These are phyloP conservation scores for Penicillium decumbens DNA, from an alignment of 2,329 filamentous ascomycete species.

Conservation along the genomic window DNA sequence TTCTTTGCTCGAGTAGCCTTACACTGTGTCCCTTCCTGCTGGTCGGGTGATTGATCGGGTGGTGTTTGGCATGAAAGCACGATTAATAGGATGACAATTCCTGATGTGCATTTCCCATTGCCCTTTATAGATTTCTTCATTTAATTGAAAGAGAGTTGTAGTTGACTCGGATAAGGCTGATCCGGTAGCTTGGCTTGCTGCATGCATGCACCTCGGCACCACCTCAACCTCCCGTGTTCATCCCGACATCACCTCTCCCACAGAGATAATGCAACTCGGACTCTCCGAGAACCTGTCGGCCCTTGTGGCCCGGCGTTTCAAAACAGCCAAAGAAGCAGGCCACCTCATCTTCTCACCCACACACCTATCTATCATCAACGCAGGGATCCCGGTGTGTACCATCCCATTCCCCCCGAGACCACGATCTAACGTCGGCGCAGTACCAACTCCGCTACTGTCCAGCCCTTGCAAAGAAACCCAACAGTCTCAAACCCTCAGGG, in stretches of 20 bases:
- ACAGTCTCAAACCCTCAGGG: conserved; percentile 21
- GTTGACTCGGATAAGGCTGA: neutral
- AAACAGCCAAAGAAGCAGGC: conserved; percentile 34
- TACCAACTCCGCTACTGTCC: conserved; percentile 49
- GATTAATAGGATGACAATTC: neutral
- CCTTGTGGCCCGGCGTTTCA: conserved; percentile 36
- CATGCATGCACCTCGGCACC: neutral
- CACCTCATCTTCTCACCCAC: conserved; percentile 40
- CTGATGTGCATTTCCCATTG: neutral
- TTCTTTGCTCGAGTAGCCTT: neutral
- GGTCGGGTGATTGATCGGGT: conserved; percentile 6
- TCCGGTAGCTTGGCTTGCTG: neutral
- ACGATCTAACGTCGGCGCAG: conserved; percentile 23
- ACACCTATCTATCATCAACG: conserved; percentile 34
- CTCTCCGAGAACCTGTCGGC: conserved; percentile 34
- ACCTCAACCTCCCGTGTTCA: conserved; percentile 3
- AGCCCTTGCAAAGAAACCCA: conserved; percentile 44
- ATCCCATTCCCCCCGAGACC: neutral
- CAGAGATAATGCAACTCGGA: conserved; percentile 33
- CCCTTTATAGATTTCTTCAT: neutral
- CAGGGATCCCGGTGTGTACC: conserved; percentile 33
- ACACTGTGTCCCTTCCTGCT: conserved; percentile 5
- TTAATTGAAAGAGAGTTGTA: neutral
- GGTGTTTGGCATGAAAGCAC: neutral
- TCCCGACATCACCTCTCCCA: conserved; percentile 4